Percentiles rank a stretch among this genome's conserved stretches.
Conservation (phyloP, 441 rosid genomes). For the Euphorbia corollata region DNA sequence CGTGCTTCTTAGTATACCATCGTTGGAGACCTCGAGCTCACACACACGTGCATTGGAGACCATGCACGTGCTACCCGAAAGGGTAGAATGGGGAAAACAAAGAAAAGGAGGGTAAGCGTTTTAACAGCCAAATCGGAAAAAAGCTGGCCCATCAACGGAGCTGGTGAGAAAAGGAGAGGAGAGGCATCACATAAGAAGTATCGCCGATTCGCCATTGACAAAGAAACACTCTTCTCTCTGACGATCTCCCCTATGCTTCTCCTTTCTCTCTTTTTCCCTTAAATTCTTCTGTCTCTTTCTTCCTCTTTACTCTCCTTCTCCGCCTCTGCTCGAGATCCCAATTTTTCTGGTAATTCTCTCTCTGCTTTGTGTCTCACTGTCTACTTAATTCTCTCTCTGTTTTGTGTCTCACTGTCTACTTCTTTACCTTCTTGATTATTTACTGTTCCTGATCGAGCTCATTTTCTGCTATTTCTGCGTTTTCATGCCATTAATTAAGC, state of each 20-base stretch:
- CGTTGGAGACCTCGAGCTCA: too few relatives aligned
- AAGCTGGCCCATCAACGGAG: too few relatives aligned
- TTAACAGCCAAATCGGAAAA: too few relatives aligned
- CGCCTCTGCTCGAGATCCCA: background rate
- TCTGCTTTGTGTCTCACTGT: background rate
- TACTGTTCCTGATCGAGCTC: background rate
- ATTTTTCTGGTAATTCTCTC: slow-evolving; percentile 23
- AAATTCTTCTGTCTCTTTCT: background rate
- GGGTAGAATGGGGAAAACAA: too few relatives aligned
- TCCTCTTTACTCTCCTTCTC: background rate
- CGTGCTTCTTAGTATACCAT: too few relatives aligned
- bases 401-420: background rate
- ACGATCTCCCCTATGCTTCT: background rate
- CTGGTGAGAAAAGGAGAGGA: too few relatives aligned
- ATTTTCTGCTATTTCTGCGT: background rate
- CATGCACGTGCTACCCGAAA: too few relatives aligned
- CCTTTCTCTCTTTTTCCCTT: slow-evolving; percentile 1
- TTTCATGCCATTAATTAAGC: background rate
- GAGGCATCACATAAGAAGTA: too few relatives aligned
- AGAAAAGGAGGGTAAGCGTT: too few relatives aligned
- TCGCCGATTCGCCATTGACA: too few relatives aligned
- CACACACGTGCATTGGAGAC: too few relatives aligned
- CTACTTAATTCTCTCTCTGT: slow-evolving; percentile 13
- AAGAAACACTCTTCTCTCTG: background rate
- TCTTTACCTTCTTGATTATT: background rate